Base-by-base conservation (phyloP, 1,139 yeast species). In the Pichia sp. region DNA sequence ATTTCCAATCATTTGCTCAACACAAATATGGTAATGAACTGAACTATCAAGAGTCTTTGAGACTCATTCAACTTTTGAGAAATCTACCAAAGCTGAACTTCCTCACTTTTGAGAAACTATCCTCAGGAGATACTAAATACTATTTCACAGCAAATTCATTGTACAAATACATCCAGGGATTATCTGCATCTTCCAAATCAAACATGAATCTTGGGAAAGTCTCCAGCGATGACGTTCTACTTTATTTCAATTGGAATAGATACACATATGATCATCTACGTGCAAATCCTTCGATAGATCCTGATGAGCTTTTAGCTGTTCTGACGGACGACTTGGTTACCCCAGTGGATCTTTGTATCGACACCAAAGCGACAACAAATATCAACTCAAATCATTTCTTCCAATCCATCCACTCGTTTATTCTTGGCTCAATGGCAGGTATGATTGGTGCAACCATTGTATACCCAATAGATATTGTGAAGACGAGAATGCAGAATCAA, bases 401-500 rank as follows among this genome's bases (percentile, higher is more conserved):
- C 53, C 94, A 85, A 55, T 85, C 96, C 4, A 70, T 80, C 37
- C 86, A 88, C 62, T 87, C 94, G 43, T 91, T 91, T 60, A 66
- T 84, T 33, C 67, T 91, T 44, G 98, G 98, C 21, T 87, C 96
- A 4, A 70, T 88, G 37, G 97, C 98, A 24, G 98, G 98, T 42
- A 94, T 96, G 55, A 79, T 91, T 61, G 98, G 98, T 49, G 97
- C 98, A 19, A 85, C 96, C 9, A 87, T 83, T n/a, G 98, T 91
- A 30, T 91, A 91, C 58, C 98, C 98, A 30, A 91, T 91, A 51
- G 98, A 91, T 63, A 70, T 91, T 59, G 91, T 91, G 48, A 91
- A 91, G 66, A 91, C 98, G 4, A 76, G 97, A 60, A 86, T 91
- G 95, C 98, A 91, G 63, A 94, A 94, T 46, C 97, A 91, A 64